Base-by-base conservation (phyloP, 768 basidiomycete species). In the Aureoboletus auriporus region DNA sequence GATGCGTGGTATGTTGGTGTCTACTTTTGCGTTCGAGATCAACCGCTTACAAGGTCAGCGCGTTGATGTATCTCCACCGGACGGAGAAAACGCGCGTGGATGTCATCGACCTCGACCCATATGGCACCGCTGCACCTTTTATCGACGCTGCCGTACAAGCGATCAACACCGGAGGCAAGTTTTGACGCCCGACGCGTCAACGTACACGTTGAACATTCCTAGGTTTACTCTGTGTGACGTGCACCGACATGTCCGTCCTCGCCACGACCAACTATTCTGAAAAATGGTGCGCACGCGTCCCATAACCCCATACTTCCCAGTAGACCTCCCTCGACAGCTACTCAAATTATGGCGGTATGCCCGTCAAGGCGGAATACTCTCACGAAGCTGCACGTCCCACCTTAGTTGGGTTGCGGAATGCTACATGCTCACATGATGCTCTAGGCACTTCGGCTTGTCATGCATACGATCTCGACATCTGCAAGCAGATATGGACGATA, bases 91-190 rank as follows among this genome's bases (percentile, higher is more conserved):
- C 75, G 10, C 81, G 85, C 3, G 93, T 97, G 16, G 94, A 98
- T 54, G 90, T 90, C 27, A 84, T 99, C n/a, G 96, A 99, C 65
- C 78, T 99, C 26, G 96, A 99, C 64, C 96, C 96, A 0, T 99
- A 98, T 60, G 96, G 96, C 1, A 95, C 93, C 8, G 96, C 96
- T 0, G 87, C 93, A 5, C 96, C 95, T 3, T 99, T 99, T 64
- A 86, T 99, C 26, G 96, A 99, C 58, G 86, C 86, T 17, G 93
- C 95, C 0, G 84, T 99, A 13, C 93, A 97, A 59, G 82, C 82
- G 49, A 74, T 96, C 8, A 79, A 82, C 29, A 93, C 94, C 55
- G 93, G 89, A 64, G 95, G 94, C 86, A 51, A 56, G 76, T 63
- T 23, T 13, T n/a, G 29, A 11, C 31, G 9, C 23, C 23, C 2